These are phyloP conservation scores for Triangularia setosa DNA, from an alignment of 2,329 filamentous ascomycete genomes.

Conservation along the genomic window DNA sequence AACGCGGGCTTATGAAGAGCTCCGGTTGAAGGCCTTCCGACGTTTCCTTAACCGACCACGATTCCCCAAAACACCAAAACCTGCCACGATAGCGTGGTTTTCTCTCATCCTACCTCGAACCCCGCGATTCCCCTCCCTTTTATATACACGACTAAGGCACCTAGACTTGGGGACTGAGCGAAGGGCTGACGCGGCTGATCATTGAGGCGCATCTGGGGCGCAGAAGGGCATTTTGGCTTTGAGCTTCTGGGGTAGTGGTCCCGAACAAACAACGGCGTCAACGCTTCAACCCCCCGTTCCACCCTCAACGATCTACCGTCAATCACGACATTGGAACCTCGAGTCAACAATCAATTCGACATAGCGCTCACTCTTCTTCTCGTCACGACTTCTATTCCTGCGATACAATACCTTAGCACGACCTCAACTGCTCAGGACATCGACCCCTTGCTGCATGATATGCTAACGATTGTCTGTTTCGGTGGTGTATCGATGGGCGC, in stretches of 20 bases:
- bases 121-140: slow-evolving; percentile 1
- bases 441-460: background rate
- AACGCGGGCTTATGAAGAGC: background rate
- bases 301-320: background rate
- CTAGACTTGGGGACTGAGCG: background rate
- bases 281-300: background rate
- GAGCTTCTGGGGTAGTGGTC: background rate
- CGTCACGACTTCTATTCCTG: background rate
- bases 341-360: background rate
- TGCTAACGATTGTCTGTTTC: background rate
- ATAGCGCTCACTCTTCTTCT: background rate
- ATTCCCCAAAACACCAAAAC: background rate
- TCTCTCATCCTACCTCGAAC: slow-evolving; percentile 2
- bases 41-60: background rate
- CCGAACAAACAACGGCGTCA: no score
- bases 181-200: background rate
- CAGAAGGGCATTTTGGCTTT: slow-evolving; percentile 6
- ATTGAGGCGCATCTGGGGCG: slow-evolving; percentile 2
- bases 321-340: background rate
- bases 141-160: background rate
- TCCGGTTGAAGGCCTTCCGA: background rate
- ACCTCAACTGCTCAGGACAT: background rate
- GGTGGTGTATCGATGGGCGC: background rate
- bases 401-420: background rate
- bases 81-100: background rate